Evolutionary conservation across 768 basidiomycete species (phyloP).

Genomic region (Udeniomyces megalosporus): DNA sequence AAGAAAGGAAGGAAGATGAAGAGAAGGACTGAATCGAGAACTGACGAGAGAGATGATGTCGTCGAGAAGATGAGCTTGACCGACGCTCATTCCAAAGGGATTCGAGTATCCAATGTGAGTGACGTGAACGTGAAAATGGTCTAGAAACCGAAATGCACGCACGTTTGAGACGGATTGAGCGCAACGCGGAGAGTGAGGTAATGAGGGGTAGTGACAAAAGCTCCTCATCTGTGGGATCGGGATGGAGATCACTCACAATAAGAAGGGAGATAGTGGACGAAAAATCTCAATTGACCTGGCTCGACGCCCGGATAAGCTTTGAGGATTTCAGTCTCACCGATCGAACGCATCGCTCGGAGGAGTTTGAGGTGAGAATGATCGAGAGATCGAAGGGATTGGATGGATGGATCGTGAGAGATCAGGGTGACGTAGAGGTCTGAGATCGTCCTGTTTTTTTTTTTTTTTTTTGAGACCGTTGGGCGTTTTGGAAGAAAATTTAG

Average conservation of each 20-base stretch:
- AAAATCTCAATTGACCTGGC: conserved; percentile 52
- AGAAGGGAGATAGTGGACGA: conserved; percentile 86
- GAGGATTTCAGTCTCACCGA: conserved; percentile 40
- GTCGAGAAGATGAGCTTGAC: conserved; percentile 84
- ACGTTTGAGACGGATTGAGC: not conserved
- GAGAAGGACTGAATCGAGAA: conserved; percentile 6
- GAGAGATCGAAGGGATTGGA: conserved; percentile 65
- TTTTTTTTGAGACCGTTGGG: too few species aligned
- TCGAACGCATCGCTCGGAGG: conserved; percentile 46
- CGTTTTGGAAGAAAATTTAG: too few species aligned
- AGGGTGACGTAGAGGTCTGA: conserved; percentile 71
- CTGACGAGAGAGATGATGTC: conserved; percentile 71
- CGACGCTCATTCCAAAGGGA: conserved; percentile 56
- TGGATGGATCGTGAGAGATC: conserved; percentile 43
- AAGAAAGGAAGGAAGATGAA: not conserved
- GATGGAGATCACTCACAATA: conserved; percentile 83
- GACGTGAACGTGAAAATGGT: conserved; percentile 89
- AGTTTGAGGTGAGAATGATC: conserved; percentile 44
- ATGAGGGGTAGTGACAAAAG: too few species aligned
- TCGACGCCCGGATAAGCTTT: conserved; percentile 49
- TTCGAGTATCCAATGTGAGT: conserved; percentile 55
- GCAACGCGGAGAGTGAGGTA: not conserved
- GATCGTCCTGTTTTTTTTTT: conserved; percentile 46
- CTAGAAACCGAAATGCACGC: too few species aligned
- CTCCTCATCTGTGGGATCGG: too few species aligned